Evolutionary conservation across 2,329 filamentous ascomycete species (phyloP).

Genomic region (Neofusicoccum umdonicola): DNA sequence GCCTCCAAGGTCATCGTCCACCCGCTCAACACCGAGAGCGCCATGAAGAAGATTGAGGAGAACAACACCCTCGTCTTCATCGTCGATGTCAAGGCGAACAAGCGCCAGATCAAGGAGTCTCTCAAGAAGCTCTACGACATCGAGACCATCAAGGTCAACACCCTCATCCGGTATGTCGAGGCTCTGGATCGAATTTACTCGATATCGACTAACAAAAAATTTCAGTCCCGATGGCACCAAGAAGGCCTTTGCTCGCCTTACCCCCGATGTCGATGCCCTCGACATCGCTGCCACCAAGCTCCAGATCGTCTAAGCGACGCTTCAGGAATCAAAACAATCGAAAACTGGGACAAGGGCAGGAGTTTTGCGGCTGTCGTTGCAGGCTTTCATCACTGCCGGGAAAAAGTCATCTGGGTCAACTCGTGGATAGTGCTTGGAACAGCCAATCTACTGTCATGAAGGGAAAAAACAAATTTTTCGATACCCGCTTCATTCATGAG

Average conservation of each 20-base stretch:
- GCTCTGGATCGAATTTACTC: not conserved
- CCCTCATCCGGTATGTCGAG: slow-evolving; percentile 78
- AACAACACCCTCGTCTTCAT: slow-evolving; percentile 99
- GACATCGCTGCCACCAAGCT: slow-evolving; percentile 99
- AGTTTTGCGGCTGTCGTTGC: slow-evolving; percentile 16
- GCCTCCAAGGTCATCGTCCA: slow-evolving; percentile 97
- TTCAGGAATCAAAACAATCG: not conserved
- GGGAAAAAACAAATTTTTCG: slow-evolving; percentile 7
- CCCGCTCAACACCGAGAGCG: slow-evolving; percentile 98
- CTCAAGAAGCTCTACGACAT: slow-evolving; percentile 99
- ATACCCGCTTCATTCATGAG: slow-evolving; percentile 14
- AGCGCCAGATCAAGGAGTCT: slow-evolving; percentile 97
- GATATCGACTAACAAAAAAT: not conserved
- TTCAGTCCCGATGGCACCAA: slow-evolving; percentile 88
- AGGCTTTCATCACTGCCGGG: slow-evolving; percentile 11
- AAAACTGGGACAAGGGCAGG: slow-evolving; percentile 10
- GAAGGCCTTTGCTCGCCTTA: slow-evolving; percentile 98
- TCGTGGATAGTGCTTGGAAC: slow-evolving; percentile 18
- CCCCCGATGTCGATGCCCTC: slow-evolving; percentile 93
- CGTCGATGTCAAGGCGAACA: slow-evolving; percentile 88
- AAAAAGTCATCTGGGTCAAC: slow-evolving; percentile 17
- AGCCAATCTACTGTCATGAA: slow-evolving; percentile 19
- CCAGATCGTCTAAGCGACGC: slow-evolving; percentile 75
- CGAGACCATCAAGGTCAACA: slow-evolving; percentile 98
- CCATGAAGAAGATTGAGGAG: slow-evolving; percentile 99